Evolutionary conservation across 2,329 filamentous ascomycete species (phyloP).

Genomic region (Thermochaetoides dissita): DNA sequence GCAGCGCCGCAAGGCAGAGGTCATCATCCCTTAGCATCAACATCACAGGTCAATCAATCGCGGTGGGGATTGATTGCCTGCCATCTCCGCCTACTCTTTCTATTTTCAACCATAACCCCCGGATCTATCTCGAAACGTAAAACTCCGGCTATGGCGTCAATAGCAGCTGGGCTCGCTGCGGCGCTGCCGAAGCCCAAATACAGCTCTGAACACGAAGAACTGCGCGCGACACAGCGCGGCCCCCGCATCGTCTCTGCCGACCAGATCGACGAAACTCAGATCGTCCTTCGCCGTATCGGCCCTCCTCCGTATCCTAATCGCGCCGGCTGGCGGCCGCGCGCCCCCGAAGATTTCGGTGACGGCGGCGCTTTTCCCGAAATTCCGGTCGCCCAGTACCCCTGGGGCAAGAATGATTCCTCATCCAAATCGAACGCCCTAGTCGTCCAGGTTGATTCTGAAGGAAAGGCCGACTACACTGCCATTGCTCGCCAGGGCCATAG

Average conservation of each 20-base stretch:
- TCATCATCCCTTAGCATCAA: too few species aligned
- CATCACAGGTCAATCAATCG: too few species aligned
- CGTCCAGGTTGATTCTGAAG: constrained; percentile 80
- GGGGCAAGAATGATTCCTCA: constrained; percentile 72
- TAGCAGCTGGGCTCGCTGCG: constrained; percentile 59
- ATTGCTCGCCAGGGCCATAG: constrained; percentile 82
- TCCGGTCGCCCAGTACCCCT: constrained; percentile 83
- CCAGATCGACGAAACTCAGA: constrained; percentile 71
- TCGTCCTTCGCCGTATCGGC: constrained; percentile 65
- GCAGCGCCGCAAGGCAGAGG: too few species aligned
- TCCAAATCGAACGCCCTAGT: constrained; percentile 72
- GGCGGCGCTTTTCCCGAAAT: constrained; percentile 94
- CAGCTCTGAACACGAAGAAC: constrained; percentile 75
- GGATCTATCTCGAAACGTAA: constrained; percentile 1
- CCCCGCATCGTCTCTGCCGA: constrained; percentile 68
- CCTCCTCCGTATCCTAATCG: constrained; percentile 82
- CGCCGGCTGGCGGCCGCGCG: constrained; percentile 77
- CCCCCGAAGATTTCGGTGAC: constrained; percentile 84
- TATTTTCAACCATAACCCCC: background rate
- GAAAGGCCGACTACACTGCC: constrained; percentile 91
- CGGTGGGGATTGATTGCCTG: background rate
- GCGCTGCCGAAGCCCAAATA: constrained; percentile 84
- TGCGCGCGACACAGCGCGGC: constrained; percentile 58
- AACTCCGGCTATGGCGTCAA: constrained; percentile 43
- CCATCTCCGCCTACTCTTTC: constrained; percentile 1